A percentile compares a stretch with the other conserved stretches of the same genome.
Conservation (phyloP, 2,329 filamentous ascomycete genomes). For the Nemania abortiva region DNA sequence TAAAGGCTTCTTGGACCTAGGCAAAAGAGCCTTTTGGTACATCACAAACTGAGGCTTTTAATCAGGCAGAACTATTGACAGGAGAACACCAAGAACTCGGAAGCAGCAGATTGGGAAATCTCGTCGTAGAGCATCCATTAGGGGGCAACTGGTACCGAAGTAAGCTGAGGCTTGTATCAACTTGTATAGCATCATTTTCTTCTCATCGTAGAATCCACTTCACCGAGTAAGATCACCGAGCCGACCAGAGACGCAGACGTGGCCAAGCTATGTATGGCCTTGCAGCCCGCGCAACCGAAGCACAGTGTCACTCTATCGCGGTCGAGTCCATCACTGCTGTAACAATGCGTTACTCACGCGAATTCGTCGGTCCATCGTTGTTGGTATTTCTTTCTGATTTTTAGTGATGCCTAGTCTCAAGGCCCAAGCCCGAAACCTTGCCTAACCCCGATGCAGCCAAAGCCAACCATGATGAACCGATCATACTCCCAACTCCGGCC, state of each 20-base stretch:
- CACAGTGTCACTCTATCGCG: conserved; percentile 36
- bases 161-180: conserved; percentile 37
- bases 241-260: conserved; percentile 29
- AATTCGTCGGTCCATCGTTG: conserved; percentile 48
- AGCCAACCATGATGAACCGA: conserved; percentile 67
- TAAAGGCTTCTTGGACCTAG: neutral
- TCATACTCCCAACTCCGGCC: conserved; percentile 72
- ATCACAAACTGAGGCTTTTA: neutral
- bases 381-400: conserved; percentile 53
- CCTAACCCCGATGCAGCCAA: conserved; percentile 60
- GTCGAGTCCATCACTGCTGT: conserved; percentile 37
- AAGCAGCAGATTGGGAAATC: conserved; percentile 8
- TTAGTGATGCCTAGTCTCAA: conserved; percentile 54
- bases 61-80: conserved; percentile 5
- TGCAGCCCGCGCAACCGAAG: conserved; percentile 32
- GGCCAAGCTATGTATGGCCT: conserved; percentile 23
- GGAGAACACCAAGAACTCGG: neutral
- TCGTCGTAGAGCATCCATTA: conserved; percentile 27
- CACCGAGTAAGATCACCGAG: conserved; percentile 29
- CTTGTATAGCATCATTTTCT: conserved; percentile 35
- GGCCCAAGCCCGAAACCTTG: conserved; percentile 62
- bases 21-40: neutral
- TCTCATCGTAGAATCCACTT: conserved; percentile 31
- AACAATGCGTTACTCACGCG: conserved; percentile 39
- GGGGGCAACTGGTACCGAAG: conserved; percentile 26